Conservation (phyloP, 2,329 filamentous ascomycete species). For the Chaetomiaceae sp. region DNA sequence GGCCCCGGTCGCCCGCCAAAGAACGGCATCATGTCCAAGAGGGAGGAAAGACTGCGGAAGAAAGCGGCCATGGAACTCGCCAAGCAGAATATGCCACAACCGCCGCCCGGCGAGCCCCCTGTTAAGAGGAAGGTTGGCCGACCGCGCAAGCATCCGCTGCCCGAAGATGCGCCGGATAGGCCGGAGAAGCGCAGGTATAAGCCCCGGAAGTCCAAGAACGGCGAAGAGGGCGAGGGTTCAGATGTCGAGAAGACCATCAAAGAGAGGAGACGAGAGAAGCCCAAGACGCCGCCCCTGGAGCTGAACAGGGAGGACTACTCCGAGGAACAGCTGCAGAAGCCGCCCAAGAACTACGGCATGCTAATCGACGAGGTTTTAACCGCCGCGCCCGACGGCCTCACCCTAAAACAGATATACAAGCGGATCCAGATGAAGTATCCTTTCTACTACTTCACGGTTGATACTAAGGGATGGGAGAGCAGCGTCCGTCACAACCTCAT, state of each 20-base stretch:
- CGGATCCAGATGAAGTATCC: slow-evolving; percentile 55
- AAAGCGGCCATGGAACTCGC: slow-evolving; percentile 52
- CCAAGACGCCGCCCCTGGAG: slow-evolving; percentile 57
- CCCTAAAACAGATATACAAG: slow-evolving; percentile 61
- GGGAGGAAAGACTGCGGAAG: slow-evolving; percentile 62
- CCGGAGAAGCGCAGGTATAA: slow-evolving; percentile 65
- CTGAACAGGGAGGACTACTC: slow-evolving; percentile 53
- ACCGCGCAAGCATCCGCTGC: slow-evolving; percentile 58
- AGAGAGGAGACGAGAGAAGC: slow-evolving; percentile 59
- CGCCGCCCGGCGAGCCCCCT: slow-evolving; percentile 45
- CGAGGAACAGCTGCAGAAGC: slow-evolving; percentile 55
- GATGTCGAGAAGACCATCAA: slow-evolving; percentile 49
- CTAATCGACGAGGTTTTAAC: slow-evolving; percentile 57
- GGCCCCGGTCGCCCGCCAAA: slow-evolving; percentile 79
- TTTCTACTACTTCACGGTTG: slow-evolving; percentile 56
- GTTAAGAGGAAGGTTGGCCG: slow-evolving; percentile 62
- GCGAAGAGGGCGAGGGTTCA: slow-evolving; percentile 52
- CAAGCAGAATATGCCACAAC: slow-evolving; percentile 48
- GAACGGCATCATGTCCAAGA: slow-evolving; percentile 78
- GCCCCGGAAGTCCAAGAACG: slow-evolving; percentile 45
- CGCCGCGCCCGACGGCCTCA: slow-evolving; percentile 51
- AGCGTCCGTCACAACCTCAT: slow-evolving; percentile 62
- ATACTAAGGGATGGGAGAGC: slow-evolving; percentile 63
- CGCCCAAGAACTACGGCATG: slow-evolving; percentile 58
- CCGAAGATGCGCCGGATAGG: slow-evolving; percentile 50